Conservation (phyloP, 2,329 filamentous ascomycete species). For the Teratosphaeria zuluensis region DNA sequence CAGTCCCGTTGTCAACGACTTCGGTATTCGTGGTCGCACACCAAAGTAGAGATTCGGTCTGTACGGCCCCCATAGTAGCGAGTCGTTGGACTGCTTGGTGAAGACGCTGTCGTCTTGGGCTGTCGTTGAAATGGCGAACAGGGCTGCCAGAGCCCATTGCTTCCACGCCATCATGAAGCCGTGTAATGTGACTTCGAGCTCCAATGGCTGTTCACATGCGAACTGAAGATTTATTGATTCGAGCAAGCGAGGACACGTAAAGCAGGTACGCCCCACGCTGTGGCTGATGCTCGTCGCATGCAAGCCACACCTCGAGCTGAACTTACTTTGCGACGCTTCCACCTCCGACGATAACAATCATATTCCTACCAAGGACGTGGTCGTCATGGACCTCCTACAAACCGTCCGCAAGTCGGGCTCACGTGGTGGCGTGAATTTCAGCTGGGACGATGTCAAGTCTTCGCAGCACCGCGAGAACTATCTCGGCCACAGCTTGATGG, state of each 20-base stretch:
- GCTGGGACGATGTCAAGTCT: conserved; percentile 86
- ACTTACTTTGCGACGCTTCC: neutral
- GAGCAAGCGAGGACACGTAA: neutral
- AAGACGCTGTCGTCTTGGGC: conserved; percentile 19
- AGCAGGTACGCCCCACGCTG: neutral
- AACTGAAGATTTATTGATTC: neutral
- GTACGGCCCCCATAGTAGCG: conserved; percentile 92
- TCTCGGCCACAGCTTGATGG: conserved; percentile 84
- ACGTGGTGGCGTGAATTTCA: conserved; percentile 90
- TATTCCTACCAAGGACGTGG: too few relatives aligned
- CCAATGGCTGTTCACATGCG: neutral
- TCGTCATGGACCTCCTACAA: conserved; percentile 89
- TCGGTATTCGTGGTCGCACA: conserved; percentile 68
- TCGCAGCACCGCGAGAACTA: conserved; percentile 83
- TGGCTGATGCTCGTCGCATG: neutral
- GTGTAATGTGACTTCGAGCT: neutral
- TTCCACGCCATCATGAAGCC: conserved; percentile 11
- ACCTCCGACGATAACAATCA: neutral
- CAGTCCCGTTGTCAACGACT: conserved; percentile 71
- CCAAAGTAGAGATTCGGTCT: conserved; percentile 92
- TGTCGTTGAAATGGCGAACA: conserved; percentile 13
- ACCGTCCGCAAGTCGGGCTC: conserved; percentile 78
- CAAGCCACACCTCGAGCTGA: neutral
- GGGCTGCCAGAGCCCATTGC: conserved; percentile 11
- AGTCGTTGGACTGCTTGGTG: conserved; percentile 57